Evolutionary conservation across 225 moss, liverwort and hornwort species (phyloP).

Genomic region (Polytrichum formosum): DNA sequence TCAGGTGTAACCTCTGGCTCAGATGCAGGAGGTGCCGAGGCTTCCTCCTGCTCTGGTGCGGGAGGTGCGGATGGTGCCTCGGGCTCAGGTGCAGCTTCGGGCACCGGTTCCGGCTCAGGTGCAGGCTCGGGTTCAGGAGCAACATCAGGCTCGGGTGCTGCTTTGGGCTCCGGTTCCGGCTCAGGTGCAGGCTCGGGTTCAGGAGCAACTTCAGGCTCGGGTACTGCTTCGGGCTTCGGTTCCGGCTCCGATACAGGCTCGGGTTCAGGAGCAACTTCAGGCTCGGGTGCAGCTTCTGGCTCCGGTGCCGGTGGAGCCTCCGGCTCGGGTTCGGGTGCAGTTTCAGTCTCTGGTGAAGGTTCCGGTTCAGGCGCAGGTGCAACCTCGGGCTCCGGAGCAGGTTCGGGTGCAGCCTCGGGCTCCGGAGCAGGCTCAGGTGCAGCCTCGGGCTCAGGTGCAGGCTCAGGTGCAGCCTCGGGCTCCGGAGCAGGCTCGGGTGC

Average conservation of each 20-base stretch:
- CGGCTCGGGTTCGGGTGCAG: neutral
- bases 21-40: too few relatives aligned
- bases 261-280: too few relatives aligned
- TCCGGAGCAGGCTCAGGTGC: neutral
- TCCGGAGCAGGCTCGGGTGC: neutral
- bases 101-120: neutral
- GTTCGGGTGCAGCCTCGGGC: neutral
- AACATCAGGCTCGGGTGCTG: neutral
- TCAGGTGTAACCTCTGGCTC: neutral
- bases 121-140: neutral
- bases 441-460: neutral
- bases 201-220: neutral
- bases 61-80: slow-evolving; percentile 1
- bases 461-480: neutral
- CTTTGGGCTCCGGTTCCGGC: slow-evolving; percentile 1
- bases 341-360: neutral
- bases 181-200: neutral
- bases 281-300: neutral
- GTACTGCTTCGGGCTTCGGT: neutral
- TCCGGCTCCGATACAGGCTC: neutral
- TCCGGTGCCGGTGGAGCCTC: neutral
- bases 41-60: too few relatives aligned
- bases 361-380: neutral
- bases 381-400: neutral
- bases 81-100: neutral